Conservation (phyloP, 2,329 filamentous ascomycete species). For the Rosellinia necatrix region DNA sequence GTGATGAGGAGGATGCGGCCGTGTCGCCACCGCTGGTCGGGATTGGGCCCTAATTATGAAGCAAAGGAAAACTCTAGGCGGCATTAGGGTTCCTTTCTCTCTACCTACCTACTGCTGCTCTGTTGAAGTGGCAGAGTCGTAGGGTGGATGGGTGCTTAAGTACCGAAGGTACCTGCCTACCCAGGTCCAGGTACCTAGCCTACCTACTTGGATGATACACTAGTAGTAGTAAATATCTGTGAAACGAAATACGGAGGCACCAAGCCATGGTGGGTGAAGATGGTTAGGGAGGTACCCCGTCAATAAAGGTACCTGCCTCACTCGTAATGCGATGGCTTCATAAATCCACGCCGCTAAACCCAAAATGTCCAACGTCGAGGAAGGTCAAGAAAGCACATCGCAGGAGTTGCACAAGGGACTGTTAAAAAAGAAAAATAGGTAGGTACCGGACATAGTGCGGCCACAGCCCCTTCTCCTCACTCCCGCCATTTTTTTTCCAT, state of each 20-base stretch:
- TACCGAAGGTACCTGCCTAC: too few species aligned
- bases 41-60: too few species aligned
- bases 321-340: conserved; percentile 2
- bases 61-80: too few species aligned
- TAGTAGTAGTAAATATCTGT: conserved; percentile 8
- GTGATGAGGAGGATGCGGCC: too few species aligned
- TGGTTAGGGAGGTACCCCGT: conserved; percentile 14
- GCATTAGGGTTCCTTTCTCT: too few species aligned
- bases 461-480: conserved; percentile 7
- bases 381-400: too few species aligned
- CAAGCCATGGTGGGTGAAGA: neutral
- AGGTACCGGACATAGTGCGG: conserved; percentile 1
- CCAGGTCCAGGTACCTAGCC: too few species aligned
- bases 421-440: neutral
- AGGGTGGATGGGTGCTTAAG: too few species aligned
- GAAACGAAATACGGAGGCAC: conserved; percentile 3
- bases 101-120: too few species aligned
- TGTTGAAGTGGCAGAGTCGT: too few species aligned
- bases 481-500: neutral
- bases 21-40: too few species aligned
- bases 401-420: conserved; percentile 4
- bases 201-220: too few species aligned
- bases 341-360: conserved; percentile 16
- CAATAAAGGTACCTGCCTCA: conserved; percentile 7
- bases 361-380: conserved; percentile 8